Conservation (phyloP, 1,284 basidiomycete genomes). For the Trichosporon ovoides region DNA sequence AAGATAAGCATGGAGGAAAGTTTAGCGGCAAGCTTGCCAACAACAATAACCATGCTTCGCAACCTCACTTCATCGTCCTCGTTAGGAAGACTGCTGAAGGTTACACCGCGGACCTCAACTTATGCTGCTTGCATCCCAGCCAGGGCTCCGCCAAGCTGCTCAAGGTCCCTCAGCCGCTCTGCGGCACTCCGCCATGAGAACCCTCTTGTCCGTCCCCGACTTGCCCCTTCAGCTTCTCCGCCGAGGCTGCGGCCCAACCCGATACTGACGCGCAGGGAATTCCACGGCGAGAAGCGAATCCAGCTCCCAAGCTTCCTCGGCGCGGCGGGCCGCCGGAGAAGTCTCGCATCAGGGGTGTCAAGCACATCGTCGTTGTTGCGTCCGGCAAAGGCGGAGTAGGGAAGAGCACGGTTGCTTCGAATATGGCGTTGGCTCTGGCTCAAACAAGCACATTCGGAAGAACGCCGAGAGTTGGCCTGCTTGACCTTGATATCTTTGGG, state of each 20-base stretch:
- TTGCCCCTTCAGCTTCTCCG: neutral
- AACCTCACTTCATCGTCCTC: too few relatives aligned
- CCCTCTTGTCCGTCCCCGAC: constrained; percentile 28
- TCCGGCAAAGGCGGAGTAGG: constrained; percentile 97
- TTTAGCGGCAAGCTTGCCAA: neutral
- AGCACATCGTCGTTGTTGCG: constrained; percentile 72
- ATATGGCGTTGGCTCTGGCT: constrained; percentile 59
- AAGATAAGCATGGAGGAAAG: too few relatives aligned
- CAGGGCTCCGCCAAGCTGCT: neutral
- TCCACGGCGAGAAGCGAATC: constrained; percentile 40
- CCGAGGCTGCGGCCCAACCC: neutral
- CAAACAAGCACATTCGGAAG: constrained; percentile 47
- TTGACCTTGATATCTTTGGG: constrained; percentile 95
- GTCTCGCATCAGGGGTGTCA: constrained; percentile 52
- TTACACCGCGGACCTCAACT: neutral
- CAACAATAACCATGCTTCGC: neutral
- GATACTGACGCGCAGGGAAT: constrained; percentile 36
- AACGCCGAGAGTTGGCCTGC: constrained; percentile 65
- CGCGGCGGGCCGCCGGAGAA: constrained; percentile 51
- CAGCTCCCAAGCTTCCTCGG: constrained; percentile 46
- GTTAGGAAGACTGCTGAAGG: too few relatives aligned
- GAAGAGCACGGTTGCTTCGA: constrained; percentile 89
- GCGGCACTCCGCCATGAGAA: constrained; percentile 29
- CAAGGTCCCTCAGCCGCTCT: neutral
- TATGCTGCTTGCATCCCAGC: neutral